phyloP scores from a whole-genome alignment of 2,329 filamentous ascomycete genomes.

The Sporothrix pseudoabietina region DNA sequence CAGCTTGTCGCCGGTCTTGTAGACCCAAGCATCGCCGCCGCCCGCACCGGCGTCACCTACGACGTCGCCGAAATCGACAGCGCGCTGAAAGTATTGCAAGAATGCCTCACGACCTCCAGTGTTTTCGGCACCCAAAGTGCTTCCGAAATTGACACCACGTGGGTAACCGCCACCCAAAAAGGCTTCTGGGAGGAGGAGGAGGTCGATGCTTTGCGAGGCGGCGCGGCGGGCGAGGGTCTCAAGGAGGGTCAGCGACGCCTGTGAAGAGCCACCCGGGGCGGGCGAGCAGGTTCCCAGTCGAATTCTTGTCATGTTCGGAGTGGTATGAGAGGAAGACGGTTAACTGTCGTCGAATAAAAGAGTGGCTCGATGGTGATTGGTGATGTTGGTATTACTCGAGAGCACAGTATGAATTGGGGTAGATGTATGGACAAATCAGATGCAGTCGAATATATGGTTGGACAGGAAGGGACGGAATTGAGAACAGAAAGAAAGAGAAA shows the following conservation, averaged over 20 bases:
- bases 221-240: conserved; percentile 64
- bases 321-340: background rate
- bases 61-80: conserved; percentile 83
- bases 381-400: background rate
- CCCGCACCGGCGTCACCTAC: conserved; percentile 60
- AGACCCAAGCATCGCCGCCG: conserved; percentile 71
- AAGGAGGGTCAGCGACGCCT: conserved; percentile 67
- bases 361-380: background rate
- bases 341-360: background rate
- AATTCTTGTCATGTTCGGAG: conserved; percentile 41
- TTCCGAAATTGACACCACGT: conserved; percentile 76
- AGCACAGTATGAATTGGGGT: background rate
- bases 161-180: conserved; percentile 85
- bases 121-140: conserved; percentile 69
- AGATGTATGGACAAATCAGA: background rate
- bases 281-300: conserved; percentile 61
- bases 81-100: conserved; percentile 73
- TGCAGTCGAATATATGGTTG: background rate
- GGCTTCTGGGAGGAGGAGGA: conserved; percentile 88
- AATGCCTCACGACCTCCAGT: conserved; percentile 77
- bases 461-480: background rate
- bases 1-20: conserved; percentile 33
- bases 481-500: background rate
- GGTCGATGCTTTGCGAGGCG: conserved; percentile 57
- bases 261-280: conserved; percentile 51